Percentiles rank a stretch among this genome's conserved stretches.
Conservation (phyloP, 768 basidiomycete species). For the Russula abietina region DNA sequence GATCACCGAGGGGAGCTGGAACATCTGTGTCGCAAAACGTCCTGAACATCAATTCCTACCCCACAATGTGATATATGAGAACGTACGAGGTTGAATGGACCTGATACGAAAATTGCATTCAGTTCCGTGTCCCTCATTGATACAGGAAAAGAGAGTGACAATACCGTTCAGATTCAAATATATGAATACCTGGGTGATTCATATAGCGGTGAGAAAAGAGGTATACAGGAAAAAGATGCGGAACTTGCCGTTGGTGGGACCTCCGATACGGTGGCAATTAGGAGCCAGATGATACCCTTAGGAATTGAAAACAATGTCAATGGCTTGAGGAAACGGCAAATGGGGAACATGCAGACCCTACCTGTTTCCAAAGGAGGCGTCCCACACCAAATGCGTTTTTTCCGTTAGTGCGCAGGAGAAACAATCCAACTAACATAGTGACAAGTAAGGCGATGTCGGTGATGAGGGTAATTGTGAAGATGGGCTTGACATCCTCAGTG, state of each 20-base stretch:
- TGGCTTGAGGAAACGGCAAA: neutral
- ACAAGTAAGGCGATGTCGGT: neutral
- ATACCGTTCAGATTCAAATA: neutral
- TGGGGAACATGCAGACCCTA: neutral
- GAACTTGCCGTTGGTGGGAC: neutral
- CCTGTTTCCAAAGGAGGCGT: neutral
- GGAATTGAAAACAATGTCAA: neutral
- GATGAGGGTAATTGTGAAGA: neutral
- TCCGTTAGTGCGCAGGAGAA: neutral
- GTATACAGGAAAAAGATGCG: neutral
- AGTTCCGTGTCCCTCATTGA: neutral
- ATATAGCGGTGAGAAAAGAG: neutral
- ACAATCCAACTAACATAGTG: neutral
- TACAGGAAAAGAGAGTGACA: neutral
- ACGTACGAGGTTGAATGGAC: neutral
- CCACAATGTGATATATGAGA: neutral
- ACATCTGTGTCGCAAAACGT: neutral
- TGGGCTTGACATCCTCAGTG: neutral
- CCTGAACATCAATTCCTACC: neutral
- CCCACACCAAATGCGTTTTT: neutral
- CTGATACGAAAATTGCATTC: neutral
- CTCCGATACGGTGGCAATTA: neutral
- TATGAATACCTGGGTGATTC: neutral
- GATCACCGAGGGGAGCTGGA: neutral
- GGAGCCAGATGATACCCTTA: neutral